Conservation (phyloP, 495 filamentous ascomycete genomes). For the Podospora appendiculata region DNA sequence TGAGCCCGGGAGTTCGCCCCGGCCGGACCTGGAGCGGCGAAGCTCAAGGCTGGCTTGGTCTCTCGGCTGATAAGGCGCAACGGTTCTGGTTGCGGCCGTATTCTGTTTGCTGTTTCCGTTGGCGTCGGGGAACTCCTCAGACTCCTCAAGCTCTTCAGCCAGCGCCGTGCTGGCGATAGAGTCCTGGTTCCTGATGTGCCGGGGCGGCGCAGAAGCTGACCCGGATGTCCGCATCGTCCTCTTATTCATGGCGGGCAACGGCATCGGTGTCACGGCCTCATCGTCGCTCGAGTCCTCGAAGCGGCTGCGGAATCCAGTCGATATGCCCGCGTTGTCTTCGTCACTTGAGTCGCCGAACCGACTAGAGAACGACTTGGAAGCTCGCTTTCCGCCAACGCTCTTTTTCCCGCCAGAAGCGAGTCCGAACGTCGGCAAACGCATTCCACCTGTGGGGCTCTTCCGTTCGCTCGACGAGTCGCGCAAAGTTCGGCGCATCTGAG, state of each 20-base stretch:
- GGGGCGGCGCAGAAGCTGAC: background rate
- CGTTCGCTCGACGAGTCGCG: slow-evolving; percentile 14
- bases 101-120: slow-evolving; percentile 15
- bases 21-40: slow-evolving; percentile 27
- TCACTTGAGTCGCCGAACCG: slow-evolving; percentile 61
- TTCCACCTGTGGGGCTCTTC: slow-evolving; percentile 10
- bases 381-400: slow-evolving; percentile 4
- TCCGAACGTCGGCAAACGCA: slow-evolving; percentile 27
- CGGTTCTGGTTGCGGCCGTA: background rate
- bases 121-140: slow-evolving; percentile 23
- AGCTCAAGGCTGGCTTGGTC: slow-evolving; percentile 5
- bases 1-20: slow-evolving; percentile 18
- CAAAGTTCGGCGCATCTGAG: slow-evolving; percentile 24
- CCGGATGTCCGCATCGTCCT: background rate
- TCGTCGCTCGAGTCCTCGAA: slow-evolving; percentile 82
- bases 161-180: slow-evolving; percentile 21
- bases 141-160: slow-evolving; percentile 30
- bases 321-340: slow-evolving; percentile 52
- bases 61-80: background rate
- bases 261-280: slow-evolving; percentile 32
- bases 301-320: slow-evolving; percentile 53
- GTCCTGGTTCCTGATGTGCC: slow-evolving; percentile 6
- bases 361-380: slow-evolving; percentile 20
- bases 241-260: background rate
- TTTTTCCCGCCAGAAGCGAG: slow-evolving; percentile 19